Percentiles rank a stretch among this genome's conserved stretches.
Conservation (phyloP, 768 basidiomycete genomes). For the Phallus indusiatus region DNA sequence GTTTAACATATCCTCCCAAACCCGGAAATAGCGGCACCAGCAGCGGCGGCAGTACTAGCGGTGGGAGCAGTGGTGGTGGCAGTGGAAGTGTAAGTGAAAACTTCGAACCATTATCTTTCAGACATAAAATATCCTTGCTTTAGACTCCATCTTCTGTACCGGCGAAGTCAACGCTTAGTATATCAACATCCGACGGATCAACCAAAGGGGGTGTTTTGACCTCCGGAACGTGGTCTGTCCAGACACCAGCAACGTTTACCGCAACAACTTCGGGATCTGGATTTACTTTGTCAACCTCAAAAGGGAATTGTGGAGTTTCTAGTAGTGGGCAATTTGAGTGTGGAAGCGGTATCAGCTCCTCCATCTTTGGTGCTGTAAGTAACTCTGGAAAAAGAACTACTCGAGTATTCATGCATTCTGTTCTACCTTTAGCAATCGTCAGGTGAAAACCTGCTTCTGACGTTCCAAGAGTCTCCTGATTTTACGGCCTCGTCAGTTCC, state of each 20-base stretch:
- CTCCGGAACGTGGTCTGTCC: conserved; percentile 49
- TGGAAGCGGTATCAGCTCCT: conserved; percentile 37
- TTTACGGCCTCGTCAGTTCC: conserved; percentile 43
- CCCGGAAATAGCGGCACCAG: conserved; percentile 22
- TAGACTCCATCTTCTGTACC: conserved; percentile 24
- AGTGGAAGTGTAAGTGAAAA: not conserved
- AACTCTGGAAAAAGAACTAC: not conserved
- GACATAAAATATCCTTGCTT: not conserved
- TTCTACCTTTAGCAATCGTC: conserved; percentile 40
- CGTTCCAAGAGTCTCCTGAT: conserved; percentile 38
- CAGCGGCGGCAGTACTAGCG: not conserved
- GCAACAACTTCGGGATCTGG: conserved; percentile 36
- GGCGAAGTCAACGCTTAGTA: conserved; percentile 36
- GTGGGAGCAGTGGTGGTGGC: conserved; percentile 1
- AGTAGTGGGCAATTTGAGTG: conserved; percentile 35
- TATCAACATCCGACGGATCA: conserved; percentile 25
- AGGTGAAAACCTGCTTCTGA: conserved; percentile 37
- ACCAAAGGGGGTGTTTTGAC: conserved; percentile 44
- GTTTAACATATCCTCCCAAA: conserved; percentile 55
- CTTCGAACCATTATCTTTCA: too few relatives aligned
- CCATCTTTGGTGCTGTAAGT: conserved; percentile 45
- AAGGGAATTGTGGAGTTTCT: conserved; percentile 46
- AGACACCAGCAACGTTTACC: conserved; percentile 49
- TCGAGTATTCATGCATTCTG: not conserved
- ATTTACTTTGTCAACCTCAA: conserved; percentile 51